Evolutionary conservation across 768 basidiomycete genomes (phyloP).

Genomic region (Mycena olivaceomarginata): DNA sequence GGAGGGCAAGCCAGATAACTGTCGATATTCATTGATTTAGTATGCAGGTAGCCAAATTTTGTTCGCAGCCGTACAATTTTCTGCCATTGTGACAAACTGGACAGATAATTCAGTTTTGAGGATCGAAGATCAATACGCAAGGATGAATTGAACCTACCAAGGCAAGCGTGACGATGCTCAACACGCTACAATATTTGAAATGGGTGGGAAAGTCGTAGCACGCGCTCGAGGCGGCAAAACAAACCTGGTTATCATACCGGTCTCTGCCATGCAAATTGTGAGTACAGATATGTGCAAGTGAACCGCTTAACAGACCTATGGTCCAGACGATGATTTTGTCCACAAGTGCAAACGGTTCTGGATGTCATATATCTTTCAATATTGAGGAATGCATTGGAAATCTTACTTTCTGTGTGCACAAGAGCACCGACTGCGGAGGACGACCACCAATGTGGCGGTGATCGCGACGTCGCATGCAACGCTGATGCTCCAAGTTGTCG

Average conservation of each 20-base stretch:
- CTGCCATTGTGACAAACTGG: conserved; percentile 3
- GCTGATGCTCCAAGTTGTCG: background rate
- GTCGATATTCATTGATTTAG: background rate
- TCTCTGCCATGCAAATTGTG: conserved; percentile 4
- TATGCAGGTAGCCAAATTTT: background rate
- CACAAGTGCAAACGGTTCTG: conserved; percentile 7
- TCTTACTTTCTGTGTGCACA: background rate
- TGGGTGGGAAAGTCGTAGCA: background rate
- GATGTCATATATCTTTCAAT: background rate
- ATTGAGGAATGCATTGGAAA: background rate
- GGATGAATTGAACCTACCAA: background rate
- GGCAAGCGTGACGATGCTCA: background rate
- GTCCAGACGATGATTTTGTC: conserved; percentile 10
- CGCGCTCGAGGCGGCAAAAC: background rate
- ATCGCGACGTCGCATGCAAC: background rate
- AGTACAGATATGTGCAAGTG: background rate
- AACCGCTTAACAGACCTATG: background rate
- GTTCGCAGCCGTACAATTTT: background rate
- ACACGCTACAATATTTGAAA: background rate
- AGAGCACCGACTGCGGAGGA: background rate
- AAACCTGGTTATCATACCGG: conserved; percentile 10
- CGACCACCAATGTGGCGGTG: conserved; percentile 1
- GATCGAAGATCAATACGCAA: background rate
- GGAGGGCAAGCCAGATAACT: conserved; percentile 16
- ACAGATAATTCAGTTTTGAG: conserved; percentile 1